Percentiles rank a stretch among this genome's conserved stretches.
Conservation (phyloP, 331 rosid genomes). For the Quercus phellos region DNA sequence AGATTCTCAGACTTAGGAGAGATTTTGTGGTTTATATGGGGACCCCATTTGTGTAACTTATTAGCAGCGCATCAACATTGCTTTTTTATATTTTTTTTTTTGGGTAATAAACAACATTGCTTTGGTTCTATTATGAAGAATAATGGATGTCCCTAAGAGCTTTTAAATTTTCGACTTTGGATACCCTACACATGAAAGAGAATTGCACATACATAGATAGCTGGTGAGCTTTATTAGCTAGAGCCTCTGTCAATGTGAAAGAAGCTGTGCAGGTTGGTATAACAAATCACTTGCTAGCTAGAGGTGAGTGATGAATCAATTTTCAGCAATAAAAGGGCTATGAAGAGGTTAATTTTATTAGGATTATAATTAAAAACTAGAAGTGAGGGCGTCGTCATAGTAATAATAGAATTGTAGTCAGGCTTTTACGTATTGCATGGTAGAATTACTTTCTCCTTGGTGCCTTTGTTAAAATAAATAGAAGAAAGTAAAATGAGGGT, state of each 20-base stretch:
- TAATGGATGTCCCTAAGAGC: slow-evolving; percentile 33
- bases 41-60: slow-evolving; percentile 17
- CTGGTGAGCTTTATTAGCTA: neutral
- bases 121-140: slow-evolving; percentile 31
- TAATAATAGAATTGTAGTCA: too few relatives aligned
- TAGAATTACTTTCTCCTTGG: too few relatives aligned
- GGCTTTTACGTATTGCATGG: neutral
- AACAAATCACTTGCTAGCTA: neutral
- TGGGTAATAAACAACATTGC: slow-evolving; percentile 6
- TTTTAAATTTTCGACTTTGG: slow-evolving; percentile 33
- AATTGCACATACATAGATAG: slow-evolving; percentile 2
- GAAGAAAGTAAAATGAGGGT: too few relatives aligned
- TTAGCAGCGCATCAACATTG: slow-evolving; percentile 16
- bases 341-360: neutral
- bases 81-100: neutral
- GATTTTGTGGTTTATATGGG: slow-evolving; percentile 5
- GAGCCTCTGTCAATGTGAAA: neutral
- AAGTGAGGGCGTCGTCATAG: neutral
- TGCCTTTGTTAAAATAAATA: too few relatives aligned
- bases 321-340: neutral
- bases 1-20: slow-evolving; percentile 31
- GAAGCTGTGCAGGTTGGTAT: neutral
- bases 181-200: slow-evolving; percentile 31
- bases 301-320: neutral
- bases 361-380: neutral